These are phyloP conservation scores for Tolypocladium ophioglossoides DNA, from an alignment of 2,329 filamentous ascomycete species.

Conservation along the genomic window DNA sequence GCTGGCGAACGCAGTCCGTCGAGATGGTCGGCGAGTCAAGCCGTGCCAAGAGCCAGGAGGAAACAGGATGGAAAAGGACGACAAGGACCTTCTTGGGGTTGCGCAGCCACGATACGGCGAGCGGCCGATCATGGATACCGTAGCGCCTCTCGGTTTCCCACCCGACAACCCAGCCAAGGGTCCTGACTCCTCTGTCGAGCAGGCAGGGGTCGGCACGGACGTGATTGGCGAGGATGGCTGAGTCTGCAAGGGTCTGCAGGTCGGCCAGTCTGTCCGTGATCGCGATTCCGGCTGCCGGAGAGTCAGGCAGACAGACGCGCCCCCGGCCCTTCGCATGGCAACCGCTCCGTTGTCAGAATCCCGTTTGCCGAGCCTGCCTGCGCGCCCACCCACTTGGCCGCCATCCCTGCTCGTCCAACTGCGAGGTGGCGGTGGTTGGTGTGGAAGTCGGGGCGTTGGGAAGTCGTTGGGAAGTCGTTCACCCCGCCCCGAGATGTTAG, in stretches of 20 bases:
- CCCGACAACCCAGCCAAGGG: neutral
- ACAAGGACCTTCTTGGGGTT: neutral
- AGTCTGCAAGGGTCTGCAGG: neutral
- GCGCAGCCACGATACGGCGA: neutral
- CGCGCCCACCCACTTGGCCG: neutral
- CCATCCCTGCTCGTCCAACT: neutral
- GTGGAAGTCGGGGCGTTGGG: neutral
- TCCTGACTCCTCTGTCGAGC: neutral
- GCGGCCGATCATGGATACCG: neutral
- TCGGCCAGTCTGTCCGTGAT: neutral
- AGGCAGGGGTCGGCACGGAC: neutral
- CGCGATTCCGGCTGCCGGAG: neutral
- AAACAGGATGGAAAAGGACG: neutral
- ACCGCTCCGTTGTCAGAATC: too few relatives aligned
- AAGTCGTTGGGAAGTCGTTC: too few relatives aligned
- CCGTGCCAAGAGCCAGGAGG: neutral
- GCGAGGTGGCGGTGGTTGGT: neutral
- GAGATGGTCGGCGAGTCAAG: neutral
- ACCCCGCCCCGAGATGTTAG: too few relatives aligned
- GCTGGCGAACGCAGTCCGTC: neutral
- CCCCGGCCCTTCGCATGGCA: too few relatives aligned
- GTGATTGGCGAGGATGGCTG: neutral
- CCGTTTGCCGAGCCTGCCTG: neutral
- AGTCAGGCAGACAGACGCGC: too few relatives aligned
- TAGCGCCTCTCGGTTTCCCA: neutral